Evolutionary conservation across 208 protist species (phyloP), one percentile per base, ranked within the genome.

Genomic region (Trypanosoma cruzi): DNA sequence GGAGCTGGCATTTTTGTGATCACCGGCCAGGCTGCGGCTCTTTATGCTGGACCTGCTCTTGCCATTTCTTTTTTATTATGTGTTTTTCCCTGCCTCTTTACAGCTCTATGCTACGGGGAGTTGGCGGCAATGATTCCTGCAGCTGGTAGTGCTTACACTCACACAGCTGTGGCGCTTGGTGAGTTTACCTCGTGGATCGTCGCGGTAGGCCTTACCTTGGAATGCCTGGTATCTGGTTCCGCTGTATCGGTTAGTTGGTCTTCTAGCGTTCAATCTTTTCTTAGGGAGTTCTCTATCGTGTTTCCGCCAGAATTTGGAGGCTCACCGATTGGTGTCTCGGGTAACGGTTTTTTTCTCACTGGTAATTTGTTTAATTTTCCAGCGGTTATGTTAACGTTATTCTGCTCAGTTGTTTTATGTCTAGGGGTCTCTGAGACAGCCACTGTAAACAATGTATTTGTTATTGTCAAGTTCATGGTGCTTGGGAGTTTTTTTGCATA

Each of bases 1-100:
- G 82, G 78, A 20, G 79, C 82, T 1, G 79, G 82, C 29, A 66
- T 80, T 26, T 88, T 88, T 71, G 79, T 88, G 26, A 68, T 82
- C 16, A 82, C 82, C 4, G 82, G 82, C n/a, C 65, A 75, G 1
- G 81, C 79, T 28, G 70, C 79, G 11, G 67, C 70, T 3, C 64
- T 56, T 6, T 68, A 79, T 49, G 81, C 81, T 37, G 81, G 81
- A 5, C 81, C 81, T 20, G 76, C 69, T 29, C 63, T 82, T 34
- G 28, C 63, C 28, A 49, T 84, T 22, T 80, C 68, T 4, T 81
- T 79, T 60, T 11, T 75, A 44, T 49, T 84, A 20, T 77, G 72
- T 42, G 57, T 73, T 4, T 53, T 87, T 37, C 68, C 66, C 16
- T 83, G 75, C 55, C 49, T 80, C 24, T 73, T 78, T 16, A 81